These are phyloP conservation scores for Casuarina cunninghamiana DNA, from an alignment of 306 rosid genomes.

Conservation along the genomic window DNA sequence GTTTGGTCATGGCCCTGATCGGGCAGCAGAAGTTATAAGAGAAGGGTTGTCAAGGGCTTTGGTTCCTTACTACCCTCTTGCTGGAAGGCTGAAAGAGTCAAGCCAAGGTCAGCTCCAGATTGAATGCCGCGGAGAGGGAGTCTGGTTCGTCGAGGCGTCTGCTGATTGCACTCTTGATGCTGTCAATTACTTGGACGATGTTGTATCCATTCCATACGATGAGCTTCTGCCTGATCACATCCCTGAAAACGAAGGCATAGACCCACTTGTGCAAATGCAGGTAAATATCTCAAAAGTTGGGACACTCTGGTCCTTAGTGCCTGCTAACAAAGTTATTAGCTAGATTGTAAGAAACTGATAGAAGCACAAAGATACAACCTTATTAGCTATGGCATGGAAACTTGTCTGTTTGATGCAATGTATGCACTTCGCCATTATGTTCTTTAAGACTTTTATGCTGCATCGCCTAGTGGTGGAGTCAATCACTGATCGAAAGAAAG, in stretches of 20 bases:
- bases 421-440: too few species aligned
- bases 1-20: constrained; percentile 45
- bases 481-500: too few species aligned
- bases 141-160: constrained; percentile 64
- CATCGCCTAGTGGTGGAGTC: too few species aligned
- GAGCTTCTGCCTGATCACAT: constrained; percentile 52
- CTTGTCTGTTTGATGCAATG: too few species aligned
- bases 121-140: constrained; percentile 60
- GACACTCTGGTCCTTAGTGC: background rate
- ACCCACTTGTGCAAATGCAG: constrained; percentile 74
- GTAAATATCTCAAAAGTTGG: constrained; percentile 12
- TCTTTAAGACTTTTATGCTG: too few species aligned
- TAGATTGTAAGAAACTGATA: background rate
- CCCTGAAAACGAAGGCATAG: constrained; percentile 26
- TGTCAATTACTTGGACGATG: constrained; percentile 47
- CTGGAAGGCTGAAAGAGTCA: constrained; percentile 48
- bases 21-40: constrained; percentile 45
- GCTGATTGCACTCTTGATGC: constrained; percentile 44
- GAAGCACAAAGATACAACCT: too few species aligned
- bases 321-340: background rate
- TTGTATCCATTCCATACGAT: constrained; percentile 39
- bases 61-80: constrained; percentile 78
- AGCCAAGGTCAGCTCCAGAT: constrained; percentile 35
- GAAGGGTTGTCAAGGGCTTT: constrained; percentile 67
- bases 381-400: too few species aligned